Conservation (phyloP, 2,329 filamentous ascomycete genomes). For the Aspergillus terreus region DNA sequence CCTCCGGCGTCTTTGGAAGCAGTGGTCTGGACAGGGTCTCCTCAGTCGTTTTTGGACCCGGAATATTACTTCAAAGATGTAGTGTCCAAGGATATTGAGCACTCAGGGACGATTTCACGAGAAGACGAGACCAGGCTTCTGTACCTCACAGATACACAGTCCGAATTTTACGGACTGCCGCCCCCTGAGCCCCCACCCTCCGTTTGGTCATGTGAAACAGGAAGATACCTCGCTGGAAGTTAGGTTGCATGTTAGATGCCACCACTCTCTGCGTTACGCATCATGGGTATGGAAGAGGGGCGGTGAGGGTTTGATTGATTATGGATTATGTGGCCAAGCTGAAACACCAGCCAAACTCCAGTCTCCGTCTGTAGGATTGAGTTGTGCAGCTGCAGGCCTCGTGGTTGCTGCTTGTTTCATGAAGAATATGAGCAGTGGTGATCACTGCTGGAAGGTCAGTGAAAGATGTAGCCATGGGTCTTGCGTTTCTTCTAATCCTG, state of each 20-base stretch:
- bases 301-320: not conserved
- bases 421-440: too few relatives aligned
- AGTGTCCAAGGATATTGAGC: not conserved
- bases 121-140: not conserved
- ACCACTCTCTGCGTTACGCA: not conserved
- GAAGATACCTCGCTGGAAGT: not conserved
- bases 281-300: not conserved
- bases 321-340: not conserved
- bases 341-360: not conserved
- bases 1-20: not conserved
- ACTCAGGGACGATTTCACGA: not conserved
- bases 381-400: not conserved
- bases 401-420: not conserved
- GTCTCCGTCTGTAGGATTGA: not conserved
- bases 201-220: not conserved
- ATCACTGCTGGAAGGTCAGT: too few relatives aligned
- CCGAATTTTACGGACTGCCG: not conserved
- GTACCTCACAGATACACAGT: not conserved
- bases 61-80: not conserved
- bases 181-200: not conserved
- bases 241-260: not conserved
- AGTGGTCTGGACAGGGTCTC: not conserved
- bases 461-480: too few relatives aligned
- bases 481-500: too few relatives aligned
- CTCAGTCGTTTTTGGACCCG: not conserved